Evolutionary conservation across 345 rosid species (phyloP), one percentile per base, ranked within the genome.

Genomic region (Sonneratia caseolaris): DNA sequence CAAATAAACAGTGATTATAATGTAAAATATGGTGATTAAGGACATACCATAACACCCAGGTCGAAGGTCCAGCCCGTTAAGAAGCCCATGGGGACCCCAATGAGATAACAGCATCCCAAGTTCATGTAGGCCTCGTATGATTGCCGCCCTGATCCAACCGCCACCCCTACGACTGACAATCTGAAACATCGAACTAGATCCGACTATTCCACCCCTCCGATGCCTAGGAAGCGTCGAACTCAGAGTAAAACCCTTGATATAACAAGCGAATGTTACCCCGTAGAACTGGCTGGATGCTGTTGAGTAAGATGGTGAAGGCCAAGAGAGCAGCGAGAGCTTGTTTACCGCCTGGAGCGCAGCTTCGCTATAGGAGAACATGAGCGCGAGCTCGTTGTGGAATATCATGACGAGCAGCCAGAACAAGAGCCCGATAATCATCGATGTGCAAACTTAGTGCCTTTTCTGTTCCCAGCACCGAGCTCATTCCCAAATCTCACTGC

Each of bases 401-500:
- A 81, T 2, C 74, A 93, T 36, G 35, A 93, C 71, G 16, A 93
- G 37, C 5, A 86, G 24, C 80, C 90, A 86, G 68, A 89, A 88
- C 59, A 87, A 45, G 10, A 85, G 27, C 36, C 98, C 96, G 5
- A 93, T 88, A 4, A 79, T 37, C 2, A 71, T 9, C n/a, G 98
- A 90, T 27, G 92, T 86, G 98, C 98, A 68, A 89, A 89, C 76
- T 76, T 91, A 1, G 98, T 97, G 75, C 88, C 98, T 70, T 79
- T 87, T 10, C 98, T 96, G 47, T 91, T 91, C 0, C 98, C 96
- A 3, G 97, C 93, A 45, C 97, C 98, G 43, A 93, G 81, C 76
- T 93, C 98, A 64, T 93, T 91, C 12, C 97, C 90, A 14, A 91
- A 96, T 68, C 97, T 47, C 14, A 47, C 51, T 11, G 13, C 1